phyloP scores from a whole-genome alignment of 768 basidiomycete species.

The Russula olivacea region DNA sequence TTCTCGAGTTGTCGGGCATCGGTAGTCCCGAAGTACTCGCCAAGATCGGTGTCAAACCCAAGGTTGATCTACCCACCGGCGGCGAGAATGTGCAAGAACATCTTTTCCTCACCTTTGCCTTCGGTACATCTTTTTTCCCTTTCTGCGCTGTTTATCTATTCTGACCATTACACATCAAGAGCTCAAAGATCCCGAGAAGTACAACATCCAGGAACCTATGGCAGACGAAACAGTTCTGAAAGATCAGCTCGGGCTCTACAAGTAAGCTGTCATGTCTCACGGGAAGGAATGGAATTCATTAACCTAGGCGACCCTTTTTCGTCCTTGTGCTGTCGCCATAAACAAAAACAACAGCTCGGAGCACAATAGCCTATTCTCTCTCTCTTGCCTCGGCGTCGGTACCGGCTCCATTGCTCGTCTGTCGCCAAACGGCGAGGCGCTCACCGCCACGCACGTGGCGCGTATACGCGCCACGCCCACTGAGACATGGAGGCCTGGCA shows the following conservation, averaged over 20 bases:
- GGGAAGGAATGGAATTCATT: not conserved
- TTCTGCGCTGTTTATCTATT: not conserved
- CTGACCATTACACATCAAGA: constrained; percentile 26
- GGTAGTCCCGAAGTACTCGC: constrained; percentile 40
- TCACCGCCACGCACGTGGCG: constrained; percentile 28
- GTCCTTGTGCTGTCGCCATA: not conserved
- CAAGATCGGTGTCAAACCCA: constrained; percentile 35
- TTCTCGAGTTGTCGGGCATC: constrained; percentile 56
- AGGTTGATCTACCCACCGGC: constrained; percentile 42
- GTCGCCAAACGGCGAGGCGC: constrained; percentile 25
- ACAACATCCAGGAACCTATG: constrained; percentile 32
- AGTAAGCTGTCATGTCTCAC: constrained; percentile 26
- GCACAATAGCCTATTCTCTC: constrained; percentile 29
- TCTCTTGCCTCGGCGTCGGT: constrained; percentile 29
- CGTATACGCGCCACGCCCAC: constrained; percentile 26
- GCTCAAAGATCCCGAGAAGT: constrained; percentile 29
- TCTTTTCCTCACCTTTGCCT: constrained; percentile 27
- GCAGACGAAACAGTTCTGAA: constrained; percentile 28
- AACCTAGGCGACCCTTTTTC: not conserved
- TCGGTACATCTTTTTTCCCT: constrained; percentile 26
- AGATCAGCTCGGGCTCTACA: constrained; percentile 32
- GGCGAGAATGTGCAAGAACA: constrained; percentile 56
- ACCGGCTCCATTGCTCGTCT: constrained; percentile 27
- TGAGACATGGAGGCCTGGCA: constrained; percentile 30
- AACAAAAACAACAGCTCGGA: constrained; percentile 20